Evolutionary conservation across 2,329 filamentous ascomycete species (phyloP).

Genomic region (Neopestalotiopsis rosae): DNA sequence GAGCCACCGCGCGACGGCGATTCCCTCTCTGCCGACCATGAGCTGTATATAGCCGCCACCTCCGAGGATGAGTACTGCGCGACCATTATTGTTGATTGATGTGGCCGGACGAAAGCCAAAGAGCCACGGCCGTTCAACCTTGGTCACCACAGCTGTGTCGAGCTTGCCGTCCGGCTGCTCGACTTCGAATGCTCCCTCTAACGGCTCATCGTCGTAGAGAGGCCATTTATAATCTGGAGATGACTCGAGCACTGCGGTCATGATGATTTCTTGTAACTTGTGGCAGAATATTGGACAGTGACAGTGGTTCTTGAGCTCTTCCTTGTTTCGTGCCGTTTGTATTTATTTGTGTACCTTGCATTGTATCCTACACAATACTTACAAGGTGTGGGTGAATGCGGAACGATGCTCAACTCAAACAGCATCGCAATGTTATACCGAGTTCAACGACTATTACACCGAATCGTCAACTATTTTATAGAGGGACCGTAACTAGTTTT

Average conservation of each 20-base stretch:
- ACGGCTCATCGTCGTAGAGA: constrained; percentile 22
- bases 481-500: not conserved
- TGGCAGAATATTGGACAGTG: not conserved
- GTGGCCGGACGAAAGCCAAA: constrained; percentile 27
- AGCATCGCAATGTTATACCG: not conserved
- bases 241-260: not conserved
- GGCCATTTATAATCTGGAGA: constrained; percentile 24
- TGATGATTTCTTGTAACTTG: not conserved
- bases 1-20: constrained; percentile 28
- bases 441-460: not conserved
- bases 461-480: not conserved
- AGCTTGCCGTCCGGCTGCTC: constrained; percentile 20
- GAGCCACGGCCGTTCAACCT: constrained; percentile 26
- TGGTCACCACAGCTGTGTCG: constrained; percentile 22
- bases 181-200: constrained; percentile 25
- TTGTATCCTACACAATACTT: too few species aligned
- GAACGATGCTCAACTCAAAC: not conserved
- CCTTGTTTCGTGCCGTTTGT: too few species aligned
- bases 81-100: constrained; percentile 18
- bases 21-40: constrained; percentile 29
- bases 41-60: constrained; percentile 30
- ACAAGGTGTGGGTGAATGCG: too few species aligned
- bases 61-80: constrained; percentile 27
- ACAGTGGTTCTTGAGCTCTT: not conserved
- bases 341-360: too few species aligned